A percentile compares a stretch with the other conserved stretches of the same genome.
These are phyloP conservation scores for Phytopythium litorale DNA, from an alignment of 352 stramenopile species.

Conservation along the genomic window DNA sequence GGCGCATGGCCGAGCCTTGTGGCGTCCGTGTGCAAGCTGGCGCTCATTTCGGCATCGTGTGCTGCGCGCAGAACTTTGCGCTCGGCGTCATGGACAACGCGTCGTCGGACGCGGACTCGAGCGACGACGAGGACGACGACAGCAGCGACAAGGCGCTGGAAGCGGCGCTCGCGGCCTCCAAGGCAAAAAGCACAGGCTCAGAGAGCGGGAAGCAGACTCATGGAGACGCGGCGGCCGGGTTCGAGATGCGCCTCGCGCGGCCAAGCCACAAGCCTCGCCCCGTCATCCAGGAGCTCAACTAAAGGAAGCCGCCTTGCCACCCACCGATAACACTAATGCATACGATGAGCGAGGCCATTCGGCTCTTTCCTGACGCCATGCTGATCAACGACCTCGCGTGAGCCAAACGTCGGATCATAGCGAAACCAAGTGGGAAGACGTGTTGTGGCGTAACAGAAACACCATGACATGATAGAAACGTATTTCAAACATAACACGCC, in stretches of 20 bases:
- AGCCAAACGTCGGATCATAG: too few species aligned
- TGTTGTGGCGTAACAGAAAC: too few species aligned
- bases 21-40: neutral
- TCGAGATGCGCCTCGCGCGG: conserved; percentile 34
- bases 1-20: neutral
- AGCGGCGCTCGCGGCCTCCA: conserved; percentile 15
- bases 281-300: conserved; percentile 79
- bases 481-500: neutral
- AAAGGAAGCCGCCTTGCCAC: conserved; percentile 6
- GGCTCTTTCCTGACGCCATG: too few species aligned
- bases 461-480: too few species aligned
- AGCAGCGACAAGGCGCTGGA: conserved; percentile 23
- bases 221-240: conserved; percentile 10
- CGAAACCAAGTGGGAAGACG: too few species aligned
- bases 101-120: conserved; percentile 20
- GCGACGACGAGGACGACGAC: conserved; percentile 15
- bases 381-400: too few species aligned
- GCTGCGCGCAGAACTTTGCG: conserved; percentile 57
- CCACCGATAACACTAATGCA: neutral
- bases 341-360: too few species aligned
- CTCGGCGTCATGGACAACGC: conserved; percentile 61
- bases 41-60: neutral
- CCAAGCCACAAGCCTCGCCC: conserved; percentile 37
- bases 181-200: conserved; percentile 3
- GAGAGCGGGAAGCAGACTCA: neutral